Evolutionary conservation across 2,329 filamentous ascomycete genomes (phyloP).

Genomic region (Helminthosporium solani): DNA sequence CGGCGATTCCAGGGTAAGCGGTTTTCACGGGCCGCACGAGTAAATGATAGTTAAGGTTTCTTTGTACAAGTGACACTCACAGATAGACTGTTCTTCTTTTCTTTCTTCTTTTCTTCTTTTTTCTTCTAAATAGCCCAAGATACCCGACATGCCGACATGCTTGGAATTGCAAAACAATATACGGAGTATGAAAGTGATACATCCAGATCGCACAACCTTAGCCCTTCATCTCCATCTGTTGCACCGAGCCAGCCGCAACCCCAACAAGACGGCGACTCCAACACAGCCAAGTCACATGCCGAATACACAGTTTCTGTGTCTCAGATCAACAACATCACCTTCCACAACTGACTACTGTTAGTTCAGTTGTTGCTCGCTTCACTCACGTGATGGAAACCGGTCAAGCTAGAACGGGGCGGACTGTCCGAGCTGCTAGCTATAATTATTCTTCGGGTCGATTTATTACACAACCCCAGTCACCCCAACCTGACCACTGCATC

Average conservation of each 20-base stretch:
- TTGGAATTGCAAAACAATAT: not conserved
- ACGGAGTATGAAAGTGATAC: not conserved
- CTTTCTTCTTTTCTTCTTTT: too few species aligned
- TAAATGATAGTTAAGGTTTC: too few species aligned
- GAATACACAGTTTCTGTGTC: conserved; percentile 9
- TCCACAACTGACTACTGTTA: not conserved
- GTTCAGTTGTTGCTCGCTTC: not conserved
- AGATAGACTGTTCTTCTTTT: too few species aligned
- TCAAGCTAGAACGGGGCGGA: conserved; percentile 6
- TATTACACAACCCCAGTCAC: conserved; percentile 13
- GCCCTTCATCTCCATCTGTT: not conserved
- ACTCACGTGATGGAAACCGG: conserved; percentile 15
- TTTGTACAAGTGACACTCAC: too few species aligned
- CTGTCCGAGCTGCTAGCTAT: conserved; percentile 7
- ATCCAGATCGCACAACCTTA: not conserved
- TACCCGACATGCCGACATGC: not conserved
- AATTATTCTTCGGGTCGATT: conserved; percentile 12
- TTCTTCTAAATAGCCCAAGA: not conserved
- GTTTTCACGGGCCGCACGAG: conserved; percentile 1
- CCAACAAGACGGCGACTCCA: not conserved
- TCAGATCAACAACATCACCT: conserved; percentile 1
- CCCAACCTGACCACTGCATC: conserved; percentile 17
- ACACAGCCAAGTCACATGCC: not conserved
- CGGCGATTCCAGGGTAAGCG: not conserved
- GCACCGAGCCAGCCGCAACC: conserved; percentile 1